phyloP scores from a whole-genome alignment of 306 rosid species.

The Cucurbita moschata region DNA sequence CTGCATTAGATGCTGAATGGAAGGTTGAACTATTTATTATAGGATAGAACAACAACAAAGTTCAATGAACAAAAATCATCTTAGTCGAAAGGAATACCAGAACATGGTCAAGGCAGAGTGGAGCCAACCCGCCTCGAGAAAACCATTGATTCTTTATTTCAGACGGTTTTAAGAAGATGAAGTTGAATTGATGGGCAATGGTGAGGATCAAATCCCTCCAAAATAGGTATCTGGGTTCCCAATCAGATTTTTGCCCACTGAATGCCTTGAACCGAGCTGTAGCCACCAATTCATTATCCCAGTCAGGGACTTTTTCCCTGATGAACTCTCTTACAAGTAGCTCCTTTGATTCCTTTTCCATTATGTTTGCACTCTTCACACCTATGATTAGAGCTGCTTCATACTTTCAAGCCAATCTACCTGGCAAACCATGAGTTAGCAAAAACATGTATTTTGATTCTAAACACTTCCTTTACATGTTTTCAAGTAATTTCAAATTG shows the following conservation, averaged over 20 bases:
- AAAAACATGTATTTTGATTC: not conserved
- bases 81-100: slow-evolving; percentile 28
- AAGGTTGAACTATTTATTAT: slow-evolving; percentile 1
- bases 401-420: not conserved
- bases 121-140: slow-evolving; percentile 64
- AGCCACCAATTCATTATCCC: slow-evolving; percentile 51
- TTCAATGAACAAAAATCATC: not conserved
- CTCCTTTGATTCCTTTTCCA: slow-evolving; percentile 21
- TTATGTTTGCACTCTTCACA: not conserved
- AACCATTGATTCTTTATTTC: slow-evolving; percentile 59
- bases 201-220: slow-evolving; percentile 57
- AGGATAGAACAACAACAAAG: not conserved
- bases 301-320: slow-evolving; percentile 35
- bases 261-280: slow-evolving; percentile 75
- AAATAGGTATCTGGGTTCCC: slow-evolving; percentile 53
- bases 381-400: not conserved
- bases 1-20: slow-evolving; percentile 53
- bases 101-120: slow-evolving; percentile 62
- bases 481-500: not conserved
- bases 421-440: not conserved
- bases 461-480: not conserved
- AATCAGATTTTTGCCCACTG: slow-evolving; percentile 75
- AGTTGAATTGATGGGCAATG: slow-evolving; percentile 35
- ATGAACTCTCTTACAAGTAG: slow-evolving; percentile 34
- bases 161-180: slow-evolving; percentile 39